Conservation (phyloP, 2,329 filamentous ascomycete species). For the Aspergillus awamori region DNA sequence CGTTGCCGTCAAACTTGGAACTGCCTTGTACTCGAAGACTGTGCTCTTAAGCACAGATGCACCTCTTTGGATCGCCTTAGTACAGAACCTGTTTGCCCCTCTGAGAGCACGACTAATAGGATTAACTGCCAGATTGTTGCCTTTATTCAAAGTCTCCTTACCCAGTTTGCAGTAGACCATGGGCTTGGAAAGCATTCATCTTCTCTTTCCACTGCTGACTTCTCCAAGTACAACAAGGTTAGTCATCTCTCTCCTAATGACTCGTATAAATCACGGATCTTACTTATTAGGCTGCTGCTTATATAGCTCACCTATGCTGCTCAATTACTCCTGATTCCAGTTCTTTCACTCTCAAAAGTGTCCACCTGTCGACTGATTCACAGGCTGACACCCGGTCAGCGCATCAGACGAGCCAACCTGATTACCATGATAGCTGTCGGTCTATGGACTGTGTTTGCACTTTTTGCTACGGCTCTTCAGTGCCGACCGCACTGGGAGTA, state of each 20-base stretch:
- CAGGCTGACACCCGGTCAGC: not conserved
- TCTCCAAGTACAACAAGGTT: not conserved
- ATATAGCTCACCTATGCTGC: constrained; percentile 14
- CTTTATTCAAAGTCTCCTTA: constrained; percentile 17
- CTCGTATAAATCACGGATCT: not conserved
- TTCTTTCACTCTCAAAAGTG: constrained; percentile 15
- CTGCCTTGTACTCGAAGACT: constrained; percentile 17
- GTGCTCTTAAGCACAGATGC: constrained; percentile 13
- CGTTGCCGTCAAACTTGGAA: constrained; percentile 19
- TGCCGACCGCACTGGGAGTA: constrained; percentile 15
- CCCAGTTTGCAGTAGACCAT: constrained; percentile 20
- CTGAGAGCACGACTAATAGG: not conserved
- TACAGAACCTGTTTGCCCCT: not conserved
- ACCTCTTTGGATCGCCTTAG: constrained; percentile 19
- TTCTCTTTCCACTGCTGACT: constrained; percentile 4
- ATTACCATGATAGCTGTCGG: not conserved
- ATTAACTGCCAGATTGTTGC: constrained; percentile 6
- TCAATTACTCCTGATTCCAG: constrained; percentile 18
- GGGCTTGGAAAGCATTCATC: constrained; percentile 18
- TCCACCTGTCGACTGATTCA: constrained; percentile 6
- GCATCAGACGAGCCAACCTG: not conserved
- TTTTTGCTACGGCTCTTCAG: constrained; percentile 21
- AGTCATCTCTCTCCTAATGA: not conserved
- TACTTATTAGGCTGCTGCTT: not conserved
- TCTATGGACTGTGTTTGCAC: constrained; percentile 17